Conservation (phyloP, 148 eudicot genomes). For the Chenopodium album region DNA sequence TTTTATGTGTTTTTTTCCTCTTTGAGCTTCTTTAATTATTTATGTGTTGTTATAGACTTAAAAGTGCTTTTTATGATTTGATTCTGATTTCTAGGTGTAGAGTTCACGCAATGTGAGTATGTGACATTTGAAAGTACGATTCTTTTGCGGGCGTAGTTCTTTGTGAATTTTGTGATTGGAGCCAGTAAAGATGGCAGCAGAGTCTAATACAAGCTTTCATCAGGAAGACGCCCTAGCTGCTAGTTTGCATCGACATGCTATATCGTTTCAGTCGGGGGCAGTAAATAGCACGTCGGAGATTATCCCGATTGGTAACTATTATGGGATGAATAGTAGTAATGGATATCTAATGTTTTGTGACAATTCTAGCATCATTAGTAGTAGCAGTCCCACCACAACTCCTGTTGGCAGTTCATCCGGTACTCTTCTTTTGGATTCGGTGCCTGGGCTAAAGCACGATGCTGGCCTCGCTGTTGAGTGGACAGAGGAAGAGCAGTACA, state of each 20-base stretch:
- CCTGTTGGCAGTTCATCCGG: slow-evolving; percentile 44
- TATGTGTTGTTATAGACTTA: slow-evolving; percentile 3
- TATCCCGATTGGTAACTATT: slow-evolving; percentile 52
- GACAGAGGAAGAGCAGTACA: slow-evolving; percentile 76
- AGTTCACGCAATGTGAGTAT: slow-evolving; percentile 20
- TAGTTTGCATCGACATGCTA: slow-evolving; percentile 47
- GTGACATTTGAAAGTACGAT: slow-evolving; percentile 24
- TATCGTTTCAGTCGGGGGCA: slow-evolving; percentile 61
- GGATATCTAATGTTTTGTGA: slow-evolving; percentile 53
- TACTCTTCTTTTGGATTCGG: slow-evolving; percentile 61
- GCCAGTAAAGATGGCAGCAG: slow-evolving; percentile 43
- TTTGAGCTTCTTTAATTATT: neutral
- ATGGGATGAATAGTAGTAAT: slow-evolving; percentile 37
- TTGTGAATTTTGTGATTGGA: slow-evolving; percentile 11
- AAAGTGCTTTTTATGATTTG: slow-evolving; percentile 19
- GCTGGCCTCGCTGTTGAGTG: slow-evolving; percentile 77
- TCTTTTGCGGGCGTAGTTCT: slow-evolving; percentile 13
- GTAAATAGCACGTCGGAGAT: slow-evolving; percentile 52
- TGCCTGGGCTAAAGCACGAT: slow-evolving; percentile 77
- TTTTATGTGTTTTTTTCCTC: neutral
- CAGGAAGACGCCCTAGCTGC: slow-evolving; percentile 48
- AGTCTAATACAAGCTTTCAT: slow-evolving; percentile 63
- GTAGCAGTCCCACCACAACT: slow-evolving; percentile 31
- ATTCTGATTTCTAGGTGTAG: slow-evolving; percentile 28
- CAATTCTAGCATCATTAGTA: slow-evolving; percentile 42